Percentiles rank a stretch among this genome's conserved stretches.
Conservation (phyloP, 1,139 yeast genomes). For the Sporopachydermia cereana region DNA sequence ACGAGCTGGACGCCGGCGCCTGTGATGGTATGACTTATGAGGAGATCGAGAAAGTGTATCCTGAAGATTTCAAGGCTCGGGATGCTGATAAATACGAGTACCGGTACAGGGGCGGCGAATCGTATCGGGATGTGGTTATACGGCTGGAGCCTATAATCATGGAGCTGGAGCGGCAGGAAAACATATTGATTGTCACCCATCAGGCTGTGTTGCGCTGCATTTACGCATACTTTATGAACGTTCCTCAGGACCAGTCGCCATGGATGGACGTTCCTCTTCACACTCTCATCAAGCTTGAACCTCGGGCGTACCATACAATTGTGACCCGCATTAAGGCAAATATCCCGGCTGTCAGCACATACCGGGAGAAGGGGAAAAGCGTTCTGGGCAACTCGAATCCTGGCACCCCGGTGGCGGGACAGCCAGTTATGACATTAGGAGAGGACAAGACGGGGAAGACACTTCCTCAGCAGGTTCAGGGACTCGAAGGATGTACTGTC, state of each 20-base stretch:
- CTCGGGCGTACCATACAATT: conserved; percentile 81
- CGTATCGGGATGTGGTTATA: conserved; percentile 89
- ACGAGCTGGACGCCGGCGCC: conserved; percentile 95
- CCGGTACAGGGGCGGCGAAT: conserved; percentile 94
- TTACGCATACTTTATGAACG: conserved; percentile 96
- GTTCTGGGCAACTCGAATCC: conserved; percentile 49
- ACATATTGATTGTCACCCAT: conserved; percentile 89
- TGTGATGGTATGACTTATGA: conserved; percentile 93
- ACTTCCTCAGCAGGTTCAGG: background rate
- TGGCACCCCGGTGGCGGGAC: conserved; percentile 7
- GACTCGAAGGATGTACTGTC: conserved; percentile 1
- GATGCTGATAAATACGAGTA: conserved; percentile 95
- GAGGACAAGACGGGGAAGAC: background rate
- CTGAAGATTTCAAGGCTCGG: conserved; percentile 91
- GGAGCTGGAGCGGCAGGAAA: conserved; percentile 97
- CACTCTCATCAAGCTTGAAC: conserved; percentile 85
- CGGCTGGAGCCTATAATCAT: conserved; percentile 92
- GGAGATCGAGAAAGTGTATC: conserved; percentile 72
- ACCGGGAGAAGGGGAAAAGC: conserved; percentile 86
- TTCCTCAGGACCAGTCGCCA: conserved; percentile 93
- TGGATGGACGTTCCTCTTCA: conserved; percentile 99
- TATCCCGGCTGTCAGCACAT: conserved; percentile 95
- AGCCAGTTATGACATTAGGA: background rate
- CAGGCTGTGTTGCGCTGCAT: conserved; percentile 95
- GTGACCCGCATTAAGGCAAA: conserved; percentile 89